Evolutionary conservation across 2,329 filamentous ascomycete species (phyloP).

Genomic region (Neonectria ditissima): DNA sequence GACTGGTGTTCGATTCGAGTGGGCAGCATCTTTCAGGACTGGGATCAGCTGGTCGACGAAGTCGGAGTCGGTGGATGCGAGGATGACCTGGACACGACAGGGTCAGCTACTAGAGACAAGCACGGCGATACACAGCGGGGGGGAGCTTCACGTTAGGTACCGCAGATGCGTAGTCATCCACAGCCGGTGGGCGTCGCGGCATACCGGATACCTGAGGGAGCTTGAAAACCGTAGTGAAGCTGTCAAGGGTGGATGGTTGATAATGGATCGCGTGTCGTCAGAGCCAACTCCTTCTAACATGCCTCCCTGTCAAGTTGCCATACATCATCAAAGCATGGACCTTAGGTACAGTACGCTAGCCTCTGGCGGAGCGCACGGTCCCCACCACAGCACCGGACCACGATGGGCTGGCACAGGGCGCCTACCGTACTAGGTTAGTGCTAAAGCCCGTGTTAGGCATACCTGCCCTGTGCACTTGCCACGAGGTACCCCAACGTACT

Average conservation of each 20-base stretch:
- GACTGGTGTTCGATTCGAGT: slow-evolving; percentile 76
- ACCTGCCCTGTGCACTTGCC: no score
- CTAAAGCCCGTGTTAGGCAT: no score
- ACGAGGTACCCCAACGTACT: no score
- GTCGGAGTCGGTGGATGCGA: slow-evolving; percentile 90
- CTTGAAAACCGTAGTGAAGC: slow-evolving; percentile 22
- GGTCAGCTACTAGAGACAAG: slow-evolving; percentile 25
- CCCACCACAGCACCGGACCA: no score
- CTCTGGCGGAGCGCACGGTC: background rate
- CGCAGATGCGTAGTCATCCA: slow-evolving; percentile 61
- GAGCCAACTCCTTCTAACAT: slow-evolving; percentile 14
- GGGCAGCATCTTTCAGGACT: slow-evolving; percentile 89
- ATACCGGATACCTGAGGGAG: slow-evolving; percentile 46
- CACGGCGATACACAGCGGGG: slow-evolving; percentile 21
- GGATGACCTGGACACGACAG: slow-evolving; percentile 76
- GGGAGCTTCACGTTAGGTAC: slow-evolving; percentile 56
- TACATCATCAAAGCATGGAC: background rate
- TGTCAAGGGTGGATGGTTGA: slow-evolving; percentile 27
- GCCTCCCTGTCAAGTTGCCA: background rate
- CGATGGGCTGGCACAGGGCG: no score
- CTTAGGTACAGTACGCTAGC: background rate
- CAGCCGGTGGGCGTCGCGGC: slow-evolving; percentile 59
- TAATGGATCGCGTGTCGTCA: slow-evolving; percentile 36
- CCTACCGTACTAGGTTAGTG: no score
- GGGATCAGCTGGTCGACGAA: slow-evolving; percentile 97